These are phyloP conservation scores for Gypsophila paniculata DNA, from an alignment of 179 eudicot species.

Conservation along the genomic window DNA sequence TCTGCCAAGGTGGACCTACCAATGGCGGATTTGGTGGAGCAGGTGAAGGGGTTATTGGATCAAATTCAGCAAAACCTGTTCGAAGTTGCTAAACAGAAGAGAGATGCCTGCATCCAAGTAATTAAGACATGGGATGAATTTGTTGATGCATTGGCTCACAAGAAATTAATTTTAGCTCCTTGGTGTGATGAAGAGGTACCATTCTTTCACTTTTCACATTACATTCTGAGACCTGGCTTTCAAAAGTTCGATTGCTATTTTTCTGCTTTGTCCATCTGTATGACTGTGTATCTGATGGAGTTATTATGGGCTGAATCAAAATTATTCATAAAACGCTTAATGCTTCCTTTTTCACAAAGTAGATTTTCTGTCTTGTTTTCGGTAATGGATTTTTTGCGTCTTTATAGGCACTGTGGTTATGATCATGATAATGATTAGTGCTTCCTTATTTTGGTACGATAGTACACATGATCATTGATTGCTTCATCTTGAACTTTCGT, in stretches of 20 bases:
- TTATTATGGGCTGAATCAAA: not conserved
- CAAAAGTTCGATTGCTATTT: not conserved
- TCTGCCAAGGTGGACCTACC: constrained; percentile 65
- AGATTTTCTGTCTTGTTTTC: no score
- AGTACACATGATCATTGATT: not conserved
- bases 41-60: constrained; percentile 49
- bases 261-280: not conserved
- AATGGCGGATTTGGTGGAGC: constrained; percentile 54
- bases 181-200: constrained; percentile 99
- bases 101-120: constrained; percentile 72
- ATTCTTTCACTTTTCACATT: not conserved
- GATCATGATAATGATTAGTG: no score
- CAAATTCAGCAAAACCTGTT: constrained; percentile 65
- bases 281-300: no score
- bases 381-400: no score
- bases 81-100: constrained; percentile 69
- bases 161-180: constrained; percentile 93
- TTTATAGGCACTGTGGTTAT: no score
- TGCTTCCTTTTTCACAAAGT: no score
- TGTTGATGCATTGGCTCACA: constrained; percentile 66
- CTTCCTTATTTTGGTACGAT: no score
- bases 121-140: constrained; percentile 91
- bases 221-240: not conserved
- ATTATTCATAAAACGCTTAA: no score
- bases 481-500: not conserved